phyloP scores from a whole-genome alignment of 2,329 filamentous ascomycete genomes.

The Alternaria conjuncta region DNA sequence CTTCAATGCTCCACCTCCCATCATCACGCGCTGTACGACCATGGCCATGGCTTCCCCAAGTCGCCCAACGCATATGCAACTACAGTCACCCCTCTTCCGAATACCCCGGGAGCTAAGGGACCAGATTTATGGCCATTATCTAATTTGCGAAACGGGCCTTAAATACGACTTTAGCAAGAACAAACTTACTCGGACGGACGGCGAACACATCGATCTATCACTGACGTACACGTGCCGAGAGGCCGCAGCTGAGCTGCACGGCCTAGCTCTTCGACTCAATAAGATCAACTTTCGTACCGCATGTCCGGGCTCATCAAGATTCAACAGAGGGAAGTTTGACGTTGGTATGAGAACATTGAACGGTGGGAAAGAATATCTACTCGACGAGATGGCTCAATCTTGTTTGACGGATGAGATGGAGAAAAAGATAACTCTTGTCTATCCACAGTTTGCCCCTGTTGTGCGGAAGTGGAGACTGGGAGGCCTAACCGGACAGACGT shows the following conservation, averaged over 20 bases:
- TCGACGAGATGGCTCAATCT: neutral
- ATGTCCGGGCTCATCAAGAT: accelerated
- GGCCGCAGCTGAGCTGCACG: neutral
- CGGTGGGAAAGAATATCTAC: accelerated
- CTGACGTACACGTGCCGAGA: accelerated
- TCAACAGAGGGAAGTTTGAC: too few relatives aligned
- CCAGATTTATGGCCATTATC: neutral
- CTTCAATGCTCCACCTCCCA: accelerated
- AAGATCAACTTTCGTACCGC: accelerated
- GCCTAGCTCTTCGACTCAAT: neutral
- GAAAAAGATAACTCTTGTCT: neutral
- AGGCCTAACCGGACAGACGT: too few relatives aligned
- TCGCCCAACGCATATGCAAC: neutral
- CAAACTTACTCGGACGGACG: neutral
- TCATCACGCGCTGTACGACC: accelerated
- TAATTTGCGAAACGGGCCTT: accelerated
- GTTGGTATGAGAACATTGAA: accelerated
- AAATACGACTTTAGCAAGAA: neutral
- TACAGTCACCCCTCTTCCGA: neutral
- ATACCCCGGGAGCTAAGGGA: neutral
- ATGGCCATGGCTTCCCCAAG: neutral
- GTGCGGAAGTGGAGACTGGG: accelerated
- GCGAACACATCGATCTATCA: neutral
- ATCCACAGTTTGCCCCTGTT: neutral
- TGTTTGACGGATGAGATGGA: too few relatives aligned